Conservation (phyloP, 345 rosid genomes). For the Acer saccharum region DNA sequence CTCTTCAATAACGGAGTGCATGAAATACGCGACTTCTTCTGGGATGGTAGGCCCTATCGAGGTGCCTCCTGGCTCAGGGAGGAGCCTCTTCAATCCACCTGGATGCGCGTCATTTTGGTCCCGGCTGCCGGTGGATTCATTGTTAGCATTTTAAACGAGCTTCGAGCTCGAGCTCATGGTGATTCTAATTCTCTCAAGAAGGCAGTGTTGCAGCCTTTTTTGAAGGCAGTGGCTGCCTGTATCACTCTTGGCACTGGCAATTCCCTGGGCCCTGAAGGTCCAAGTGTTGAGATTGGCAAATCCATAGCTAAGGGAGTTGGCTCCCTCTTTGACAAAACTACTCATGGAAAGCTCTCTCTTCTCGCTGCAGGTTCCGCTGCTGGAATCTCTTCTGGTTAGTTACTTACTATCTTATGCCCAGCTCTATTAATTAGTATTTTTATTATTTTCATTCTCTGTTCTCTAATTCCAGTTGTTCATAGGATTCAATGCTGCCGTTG, state of each 20-base stretch:
- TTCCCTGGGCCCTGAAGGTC: constrained; percentile 96
- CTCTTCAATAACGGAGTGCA: constrained; percentile 75
- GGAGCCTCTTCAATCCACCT: constrained; percentile 53
- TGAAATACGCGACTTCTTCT: constrained; percentile 75
- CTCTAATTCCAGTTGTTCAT: constrained; percentile 7
- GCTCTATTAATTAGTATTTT: too few species aligned
- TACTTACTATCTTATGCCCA: background rate
- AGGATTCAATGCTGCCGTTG: constrained; percentile 99
- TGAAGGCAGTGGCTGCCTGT: constrained; percentile 80
- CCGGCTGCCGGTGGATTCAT: constrained; percentile 78
- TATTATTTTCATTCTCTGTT: background rate
- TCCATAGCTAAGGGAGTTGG: constrained; percentile 73
- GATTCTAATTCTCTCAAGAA: constrained; percentile 9
- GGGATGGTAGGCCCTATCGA: constrained; percentile 87
- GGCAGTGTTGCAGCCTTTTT: constrained; percentile 56
- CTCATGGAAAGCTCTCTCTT: constrained; percentile 58
- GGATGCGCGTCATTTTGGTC: constrained; percentile 67
- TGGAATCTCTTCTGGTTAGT: constrained; percentile 85
- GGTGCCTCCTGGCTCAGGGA: constrained; percentile 91
- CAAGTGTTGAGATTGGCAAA: constrained; percentile 90
- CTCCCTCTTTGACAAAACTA: constrained; percentile 41
- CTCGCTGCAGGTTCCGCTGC: constrained; percentile 94
- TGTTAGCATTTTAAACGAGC: constrained; percentile 57
- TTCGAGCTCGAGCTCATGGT: constrained; percentile 33
- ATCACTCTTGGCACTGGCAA: constrained; percentile 92